phyloP scores from a whole-genome alignment of 257 asterid species.

The Solanum habrochaites region DNA sequence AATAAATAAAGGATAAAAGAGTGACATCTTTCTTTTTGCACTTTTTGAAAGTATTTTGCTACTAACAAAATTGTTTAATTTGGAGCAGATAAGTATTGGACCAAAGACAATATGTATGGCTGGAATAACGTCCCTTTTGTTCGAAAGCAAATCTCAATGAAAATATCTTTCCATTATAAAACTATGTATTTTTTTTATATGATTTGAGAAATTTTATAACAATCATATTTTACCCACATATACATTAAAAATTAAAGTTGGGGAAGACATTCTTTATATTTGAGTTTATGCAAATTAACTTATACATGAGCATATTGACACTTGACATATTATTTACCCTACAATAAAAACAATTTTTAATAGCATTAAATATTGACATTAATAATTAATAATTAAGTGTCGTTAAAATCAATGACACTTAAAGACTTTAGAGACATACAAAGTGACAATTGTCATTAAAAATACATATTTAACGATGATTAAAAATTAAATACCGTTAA shows the following conservation, averaged over 20 bases:
- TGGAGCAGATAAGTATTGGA: neutral
- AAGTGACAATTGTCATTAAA: no score
- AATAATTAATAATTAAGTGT: rapidly evolving
- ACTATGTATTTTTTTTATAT: neutral
- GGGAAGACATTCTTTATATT: neutral
- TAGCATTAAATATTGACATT: rapidly evolving
- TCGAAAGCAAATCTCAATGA: neutral
- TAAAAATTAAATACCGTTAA: no score
- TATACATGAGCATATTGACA: neutral
- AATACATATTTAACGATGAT: no score
- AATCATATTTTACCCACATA: neutral
- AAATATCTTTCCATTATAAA: neutral
- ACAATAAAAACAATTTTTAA: no score
- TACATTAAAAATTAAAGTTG: neutral
- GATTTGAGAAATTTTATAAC: neutral
- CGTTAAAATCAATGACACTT: rapidly evolving
- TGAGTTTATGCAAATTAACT: neutral
- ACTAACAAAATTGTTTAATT: neutral
- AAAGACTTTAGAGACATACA: no score
- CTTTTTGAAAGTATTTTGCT: neutral
- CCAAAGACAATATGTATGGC: neutral
- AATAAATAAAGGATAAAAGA: neutral
- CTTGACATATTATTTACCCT: neutral
- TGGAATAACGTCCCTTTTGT: neutral
- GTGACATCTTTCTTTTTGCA: neutral